Conservation (phyloP, 257 asterid species). For the Nicotiana obtusifolia region DNA sequence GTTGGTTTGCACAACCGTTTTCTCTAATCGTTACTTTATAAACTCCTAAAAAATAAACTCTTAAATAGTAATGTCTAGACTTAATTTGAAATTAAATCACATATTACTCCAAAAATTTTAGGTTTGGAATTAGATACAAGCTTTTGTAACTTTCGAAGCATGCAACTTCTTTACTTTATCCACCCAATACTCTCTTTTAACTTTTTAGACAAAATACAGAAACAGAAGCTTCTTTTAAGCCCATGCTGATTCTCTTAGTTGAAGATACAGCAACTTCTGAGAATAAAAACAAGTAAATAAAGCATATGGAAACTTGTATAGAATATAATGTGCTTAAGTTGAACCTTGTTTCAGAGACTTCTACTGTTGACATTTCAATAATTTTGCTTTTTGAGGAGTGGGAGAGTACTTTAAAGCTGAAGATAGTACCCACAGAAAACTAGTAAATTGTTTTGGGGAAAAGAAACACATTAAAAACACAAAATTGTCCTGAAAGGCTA, state of each 20-base stretch:
- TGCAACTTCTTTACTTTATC: neutral
- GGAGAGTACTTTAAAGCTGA: neutral
- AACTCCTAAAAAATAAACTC: neutral
- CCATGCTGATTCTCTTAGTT: conserved; percentile 8
- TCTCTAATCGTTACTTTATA: neutral
- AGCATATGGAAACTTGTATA: conserved; percentile 2
- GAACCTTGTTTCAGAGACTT: neutral
- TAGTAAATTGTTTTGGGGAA: neutral
- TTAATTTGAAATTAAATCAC: neutral
- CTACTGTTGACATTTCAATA: neutral
- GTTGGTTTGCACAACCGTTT: neutral
- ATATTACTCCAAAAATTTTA: neutral
- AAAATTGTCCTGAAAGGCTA: conserved; percentile 10
- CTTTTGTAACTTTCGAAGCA: conserved; percentile 8
- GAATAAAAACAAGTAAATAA: neutral
- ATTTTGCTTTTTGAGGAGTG: neutral
- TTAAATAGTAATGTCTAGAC: neutral
- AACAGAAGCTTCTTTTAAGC: conserved; percentile 7
- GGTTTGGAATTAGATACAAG: neutral
- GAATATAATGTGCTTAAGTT: neutral
- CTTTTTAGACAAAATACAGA: conserved; percentile 5
- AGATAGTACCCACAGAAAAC: conserved; percentile 4
- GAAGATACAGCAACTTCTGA: neutral
- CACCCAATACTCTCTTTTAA: neutral
- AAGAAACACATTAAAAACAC: neutral